These are phyloP conservation scores for Lignosus rhinocerotis DNA, from an alignment of 1,284 basidiomycete genomes.

Conservation along the genomic window DNA sequence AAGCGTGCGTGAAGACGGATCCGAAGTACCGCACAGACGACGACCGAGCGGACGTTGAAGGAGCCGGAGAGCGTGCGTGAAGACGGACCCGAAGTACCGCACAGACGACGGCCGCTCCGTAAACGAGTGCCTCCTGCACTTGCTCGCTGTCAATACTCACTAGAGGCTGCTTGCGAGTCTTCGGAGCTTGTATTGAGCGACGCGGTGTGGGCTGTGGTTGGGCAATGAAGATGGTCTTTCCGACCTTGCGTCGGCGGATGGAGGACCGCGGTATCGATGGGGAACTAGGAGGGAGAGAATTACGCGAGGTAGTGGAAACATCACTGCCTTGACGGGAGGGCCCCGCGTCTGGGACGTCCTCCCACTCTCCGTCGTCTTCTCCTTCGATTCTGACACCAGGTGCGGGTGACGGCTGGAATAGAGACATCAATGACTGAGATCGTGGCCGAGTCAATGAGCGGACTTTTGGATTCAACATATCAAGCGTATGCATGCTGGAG, in stretches of 20 bases:
- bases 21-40: conserved; percentile 42
- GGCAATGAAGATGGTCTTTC: conserved; percentile 21
- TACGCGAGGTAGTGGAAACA: neutral
- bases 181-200: neutral
- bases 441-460: neutral
- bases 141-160: conserved; percentile 20
- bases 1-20: conserved; percentile 45
- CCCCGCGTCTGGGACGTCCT: conserved; percentile 20
- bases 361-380: conserved; percentile 23
- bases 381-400: neutral
- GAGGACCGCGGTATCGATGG: neutral
- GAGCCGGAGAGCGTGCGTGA: conserved; percentile 45
- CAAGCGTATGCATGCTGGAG: too few relatives aligned
- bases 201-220: conserved; percentile 13
- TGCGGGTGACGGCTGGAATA: too few relatives aligned
- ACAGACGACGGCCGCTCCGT: conserved; percentile 34
- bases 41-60: conserved; percentile 57
- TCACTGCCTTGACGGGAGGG: neutral
- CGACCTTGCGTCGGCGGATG: conserved; percentile 20
- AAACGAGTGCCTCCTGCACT: conserved; percentile 17
- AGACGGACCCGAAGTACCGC: conserved; percentile 47
- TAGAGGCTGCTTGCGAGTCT: neutral
- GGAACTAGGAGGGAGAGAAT: neutral
- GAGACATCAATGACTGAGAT: neutral
- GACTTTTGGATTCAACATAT: neutral